Evolutionary conservation across 2,329 filamentous ascomycete genomes (phyloP).

Genomic region (Pseudogymnoascus sp.): DNA sequence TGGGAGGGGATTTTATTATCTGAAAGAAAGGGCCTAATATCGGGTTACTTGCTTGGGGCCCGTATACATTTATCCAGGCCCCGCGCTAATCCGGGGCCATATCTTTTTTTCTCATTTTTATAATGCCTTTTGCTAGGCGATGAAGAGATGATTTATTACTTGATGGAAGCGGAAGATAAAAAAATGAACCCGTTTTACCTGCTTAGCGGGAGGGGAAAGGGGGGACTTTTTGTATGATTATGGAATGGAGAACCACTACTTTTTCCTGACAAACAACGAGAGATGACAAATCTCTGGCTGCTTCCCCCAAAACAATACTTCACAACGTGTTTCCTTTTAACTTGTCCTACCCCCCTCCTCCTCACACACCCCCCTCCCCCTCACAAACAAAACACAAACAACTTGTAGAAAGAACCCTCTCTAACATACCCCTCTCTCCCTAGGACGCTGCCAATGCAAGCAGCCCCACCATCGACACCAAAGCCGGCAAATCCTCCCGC

Average conservation of each 20-base stretch:
- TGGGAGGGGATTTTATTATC: not conserved
- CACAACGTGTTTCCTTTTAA: slow-evolving; percentile 2
- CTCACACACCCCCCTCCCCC: not conserved
- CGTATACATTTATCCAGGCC: not conserved
- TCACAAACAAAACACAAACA: not conserved
- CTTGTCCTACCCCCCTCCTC: not conserved
- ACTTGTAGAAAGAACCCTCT: not conserved
- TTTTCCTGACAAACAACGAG: not conserved
- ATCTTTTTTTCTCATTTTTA: not conserved
- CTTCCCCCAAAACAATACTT: not conserved
- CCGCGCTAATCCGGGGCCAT: slow-evolving; percentile 2
- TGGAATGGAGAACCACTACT: not conserved
- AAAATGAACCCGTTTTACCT: slow-evolving; percentile 5
- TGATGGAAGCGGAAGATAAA: not conserved
- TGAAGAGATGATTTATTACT: not conserved
- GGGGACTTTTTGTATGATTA: slow-evolving; percentile 5
- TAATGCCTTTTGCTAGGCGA: not conserved
- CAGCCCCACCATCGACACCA: not conserved
- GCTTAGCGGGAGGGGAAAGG: slow-evolving; percentile 4
- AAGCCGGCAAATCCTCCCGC: not conserved
- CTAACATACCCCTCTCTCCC: not conserved
- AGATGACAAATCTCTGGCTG: not conserved
- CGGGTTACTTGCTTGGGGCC: not conserved
- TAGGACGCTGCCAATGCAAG: not conserved
- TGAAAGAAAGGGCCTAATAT: not conserved